Base-by-base conservation (phyloP, 306 rosid species). In the Cajanus cajan region DNA sequence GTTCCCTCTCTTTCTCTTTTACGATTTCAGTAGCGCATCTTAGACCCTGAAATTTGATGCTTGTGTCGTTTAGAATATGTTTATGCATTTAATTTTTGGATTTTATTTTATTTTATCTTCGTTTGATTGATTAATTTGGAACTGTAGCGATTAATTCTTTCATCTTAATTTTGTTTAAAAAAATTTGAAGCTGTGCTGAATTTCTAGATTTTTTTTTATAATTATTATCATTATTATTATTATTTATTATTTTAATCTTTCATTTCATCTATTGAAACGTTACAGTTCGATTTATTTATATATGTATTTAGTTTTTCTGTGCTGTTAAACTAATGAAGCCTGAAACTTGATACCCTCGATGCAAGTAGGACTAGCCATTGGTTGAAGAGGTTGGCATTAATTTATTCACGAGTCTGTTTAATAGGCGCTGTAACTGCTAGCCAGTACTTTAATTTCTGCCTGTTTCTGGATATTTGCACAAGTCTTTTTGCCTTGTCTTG, bases 41-140 rank as follows among this genome's bases (percentile, higher is more conserved):
- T 61, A 80, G 63, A 79, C 67, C 81, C 51, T 82, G 15, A 79
- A 81, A 55, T 79, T 75, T 28, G 44, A 36, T 71, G 12, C 22
- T 7, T 69, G 70, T 51, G 21, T 40, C 54, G 67, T 41, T 16
- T n/a, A 39, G 65, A 65, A 63, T 14, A 22, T 59, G n/a, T 19
- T n/a, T 33, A n/a, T 5, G 2, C 33, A 22, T 18, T 13, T 31
- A 4, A 4, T 68, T 3, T 71, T 21, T 77, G 36, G 4, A 21
- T 77, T 31, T 50, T 19, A 12, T 48, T 52, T 52, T n/a, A 18
- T 2, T 22, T 8, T 5, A 34, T 24, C 6, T 6, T 68, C 13
- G 22, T 16, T 24, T 5, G 22, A 55, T 66, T 24, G 18, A 31
- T 68, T 69, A 5, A 54, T 37, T n/a, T 51, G 52, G 48, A 44